These are phyloP conservation scores for Cantharellus cinnabarinus DNA, from an alignment of 768 basidiomycete genomes.

Conservation along the genomic window DNA sequence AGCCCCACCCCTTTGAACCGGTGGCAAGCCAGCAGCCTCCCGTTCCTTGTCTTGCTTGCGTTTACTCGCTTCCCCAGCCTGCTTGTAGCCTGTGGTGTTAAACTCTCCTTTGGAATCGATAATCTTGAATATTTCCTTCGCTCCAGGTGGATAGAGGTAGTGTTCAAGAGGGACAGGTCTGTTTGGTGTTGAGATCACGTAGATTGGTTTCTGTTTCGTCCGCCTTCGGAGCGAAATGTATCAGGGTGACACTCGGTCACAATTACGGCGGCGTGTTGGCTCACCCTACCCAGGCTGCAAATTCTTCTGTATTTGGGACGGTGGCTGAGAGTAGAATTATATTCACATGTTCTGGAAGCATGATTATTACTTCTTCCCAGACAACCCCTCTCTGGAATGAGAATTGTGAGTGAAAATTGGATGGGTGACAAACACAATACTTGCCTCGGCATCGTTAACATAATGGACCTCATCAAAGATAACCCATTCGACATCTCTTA, in stretches of 20 bases:
- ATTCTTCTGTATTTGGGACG: constrained; percentile 93
- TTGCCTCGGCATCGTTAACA: constrained; percentile 94
- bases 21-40: constrained; percentile 80
- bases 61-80: constrained; percentile 68
- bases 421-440: constrained; percentile 3
- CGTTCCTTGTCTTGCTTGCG: constrained; percentile 97
- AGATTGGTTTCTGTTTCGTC: constrained; percentile 98
- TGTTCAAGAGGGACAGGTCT: constrained; percentile 95
- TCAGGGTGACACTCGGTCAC: background rate
- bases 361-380: constrained; percentile 99
- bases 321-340: constrained; percentile 95
- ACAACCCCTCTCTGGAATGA: constrained; percentile 73
- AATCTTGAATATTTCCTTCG: constrained; percentile 82
- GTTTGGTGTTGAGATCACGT: constrained; percentile 92
- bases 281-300: constrained; percentile 98
- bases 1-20: constrained; percentile 67
- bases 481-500: constrained; percentile 96
- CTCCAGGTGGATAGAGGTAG: constrained; percentile 59
- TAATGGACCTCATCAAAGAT: constrained; percentile 99
- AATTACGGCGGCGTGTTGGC: constrained; percentile 12
- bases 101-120: constrained; percentile 68
- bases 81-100: constrained; percentile 65
- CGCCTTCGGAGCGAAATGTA: constrained; percentile 30
- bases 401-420: background rate
- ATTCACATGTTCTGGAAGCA: constrained; percentile 96